Percentiles rank a stretch among this genome's conserved stretches.
Conservation (phyloP, 306 rosid genomes). For the Mimosa bimucronata region DNA sequence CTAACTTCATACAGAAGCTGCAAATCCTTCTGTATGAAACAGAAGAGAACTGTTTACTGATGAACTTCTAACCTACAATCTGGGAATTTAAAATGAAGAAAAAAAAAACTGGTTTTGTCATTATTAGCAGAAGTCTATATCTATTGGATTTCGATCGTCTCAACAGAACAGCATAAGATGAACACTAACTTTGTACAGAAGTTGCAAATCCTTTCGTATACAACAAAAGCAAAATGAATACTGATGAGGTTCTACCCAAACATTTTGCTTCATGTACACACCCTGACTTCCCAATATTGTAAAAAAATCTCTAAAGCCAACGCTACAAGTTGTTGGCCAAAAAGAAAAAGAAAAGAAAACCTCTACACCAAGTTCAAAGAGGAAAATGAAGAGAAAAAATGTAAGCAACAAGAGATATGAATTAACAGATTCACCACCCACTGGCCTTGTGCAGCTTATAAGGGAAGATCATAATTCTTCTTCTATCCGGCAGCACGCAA, state of each 20-base stretch:
- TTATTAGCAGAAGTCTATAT: not conserved
- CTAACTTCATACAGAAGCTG: slow-evolving; percentile 43
- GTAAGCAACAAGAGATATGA: slow-evolving; percentile 62
- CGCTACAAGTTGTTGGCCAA: slow-evolving; percentile 50
- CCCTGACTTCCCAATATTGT: slow-evolving; percentile 51
- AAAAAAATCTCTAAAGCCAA: slow-evolving; percentile 62
- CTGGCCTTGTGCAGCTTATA: slow-evolving; percentile 40
- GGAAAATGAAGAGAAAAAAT: slow-evolving; percentile 41
- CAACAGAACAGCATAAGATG: slow-evolving; percentile 31
- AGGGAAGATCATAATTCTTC: slow-evolving; percentile 38
- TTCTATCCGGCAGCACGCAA: slow-evolving; percentile 41
- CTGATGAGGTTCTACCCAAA: slow-evolving; percentile 38
- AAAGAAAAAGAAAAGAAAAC: slow-evolving; percentile 20
- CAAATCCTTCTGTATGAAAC: slow-evolving; percentile 44
- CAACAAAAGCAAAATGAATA: slow-evolving; percentile 39
- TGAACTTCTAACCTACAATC: not conserved
- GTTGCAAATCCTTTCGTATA: slow-evolving; percentile 46
- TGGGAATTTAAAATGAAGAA: not conserved
- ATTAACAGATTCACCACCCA: slow-evolving; percentile 68
- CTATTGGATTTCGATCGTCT: not conserved
- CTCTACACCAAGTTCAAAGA: slow-evolving; percentile 61
- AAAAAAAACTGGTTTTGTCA: not conserved
- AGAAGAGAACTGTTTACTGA: slow-evolving; percentile 33
- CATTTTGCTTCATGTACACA: slow-evolving; percentile 46
- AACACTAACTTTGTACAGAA: slow-evolving; percentile 42